Conservation (phyloP, 257 asterid genomes). For the Salvia miltiorrhiza region DNA sequence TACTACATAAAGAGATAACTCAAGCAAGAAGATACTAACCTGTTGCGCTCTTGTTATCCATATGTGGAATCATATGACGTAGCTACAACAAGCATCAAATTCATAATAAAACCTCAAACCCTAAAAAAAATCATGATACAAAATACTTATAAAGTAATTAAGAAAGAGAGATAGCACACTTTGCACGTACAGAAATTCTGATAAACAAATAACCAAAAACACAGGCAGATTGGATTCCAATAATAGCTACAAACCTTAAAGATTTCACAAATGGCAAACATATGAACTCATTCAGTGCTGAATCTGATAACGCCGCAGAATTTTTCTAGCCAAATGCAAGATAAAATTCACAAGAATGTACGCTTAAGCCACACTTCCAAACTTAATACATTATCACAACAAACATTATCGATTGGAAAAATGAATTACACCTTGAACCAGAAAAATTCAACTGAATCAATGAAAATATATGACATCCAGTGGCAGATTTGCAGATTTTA, state of each 20-base stretch:
- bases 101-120: not conserved
- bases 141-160: not conserved
- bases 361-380: not conserved
- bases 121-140: not conserved
- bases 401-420: no score
- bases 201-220: not conserved
- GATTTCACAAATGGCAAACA: not conserved
- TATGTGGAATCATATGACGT: not conserved
- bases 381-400: no score
- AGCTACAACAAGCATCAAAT: slow-evolving; percentile 3
- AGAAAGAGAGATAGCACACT: not conserved
- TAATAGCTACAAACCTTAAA: not conserved
- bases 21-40: not conserved
- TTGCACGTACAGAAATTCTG: not conserved
- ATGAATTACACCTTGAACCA: not conserved
- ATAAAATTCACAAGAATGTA: not conserved
- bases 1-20: not conserved
- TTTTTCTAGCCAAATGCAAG: not conserved
- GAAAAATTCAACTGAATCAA: not conserved
- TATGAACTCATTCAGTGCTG: not conserved
- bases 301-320: not conserved
- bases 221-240: not conserved
- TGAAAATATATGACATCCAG: not conserved
- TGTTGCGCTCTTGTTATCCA: not conserved
- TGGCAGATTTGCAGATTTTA: not conserved